Evolutionary conservation across 257 asterid genomes (phyloP), one percentile per base, ranked within the genome.

Genomic region (Solanum acaule): DNA sequence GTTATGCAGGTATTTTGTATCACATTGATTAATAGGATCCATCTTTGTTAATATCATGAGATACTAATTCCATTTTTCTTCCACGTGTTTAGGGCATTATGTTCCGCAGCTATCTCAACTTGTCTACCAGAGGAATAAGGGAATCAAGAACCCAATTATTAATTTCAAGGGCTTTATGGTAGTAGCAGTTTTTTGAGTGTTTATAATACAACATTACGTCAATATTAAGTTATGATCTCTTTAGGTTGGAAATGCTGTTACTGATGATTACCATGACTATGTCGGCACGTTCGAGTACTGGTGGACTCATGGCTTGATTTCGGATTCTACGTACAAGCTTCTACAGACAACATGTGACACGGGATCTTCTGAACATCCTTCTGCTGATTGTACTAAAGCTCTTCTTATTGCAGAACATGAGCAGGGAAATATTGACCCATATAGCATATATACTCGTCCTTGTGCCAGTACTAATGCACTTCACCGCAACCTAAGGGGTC

Each of bases 161-260:
- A 96, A 95, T 87, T 94, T 97, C 95, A 96, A 95, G 93, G 99
- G 99, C 88, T 95, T 97, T 93, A 3, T 97, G 99, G 99, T 97
- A 94, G 35, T 70, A 44, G 61, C 31, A 10, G 63, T 70, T 29
- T 82, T 46, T 82, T 49, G 67, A 82, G 23, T 6, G 86, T 49
- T 82, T 52, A 46, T 46, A 82, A 82, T 29, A 42, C 44, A 82
- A 82, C 10, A 22, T 61, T 61, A 61, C 29, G 68, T 22, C 29
- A 22, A 61, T 61, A 11, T 18, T 10, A 49, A 49, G 44, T 82
- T 49, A 49, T 6, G 8, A 20, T 29, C n/a, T 38, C 52, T 89
- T 90, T 87, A 97, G 99, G 99, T 97, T 85, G 99, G 99, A 38
- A 97, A 97, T 91, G 99, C 99, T 85, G 99, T 96, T 9, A 97